phyloP scores from a whole-genome alignment of 208 protist species.

The Leishmania arabica region DNA sequence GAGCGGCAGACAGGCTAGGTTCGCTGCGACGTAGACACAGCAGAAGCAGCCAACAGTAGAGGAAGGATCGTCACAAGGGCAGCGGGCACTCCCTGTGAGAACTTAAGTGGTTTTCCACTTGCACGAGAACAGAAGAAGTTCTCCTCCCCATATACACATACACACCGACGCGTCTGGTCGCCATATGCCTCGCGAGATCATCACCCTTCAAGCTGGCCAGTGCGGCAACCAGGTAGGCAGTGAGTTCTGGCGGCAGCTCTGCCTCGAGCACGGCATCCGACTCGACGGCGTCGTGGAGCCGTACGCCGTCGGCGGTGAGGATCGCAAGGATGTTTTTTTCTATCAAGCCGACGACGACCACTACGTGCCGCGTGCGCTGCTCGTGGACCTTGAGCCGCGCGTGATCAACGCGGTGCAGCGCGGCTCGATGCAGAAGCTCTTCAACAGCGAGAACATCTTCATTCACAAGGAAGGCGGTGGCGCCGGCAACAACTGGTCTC shows the following conservation, averaged over 20 bases:
- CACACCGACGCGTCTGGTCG: background rate
- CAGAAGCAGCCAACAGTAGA: background rate
- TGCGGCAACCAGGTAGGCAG: constrained; percentile 97
- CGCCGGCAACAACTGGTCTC: constrained; percentile 99
- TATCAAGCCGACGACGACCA: constrained; percentile 99
- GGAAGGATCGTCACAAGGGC: background rate
- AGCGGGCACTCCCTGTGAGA: background rate
- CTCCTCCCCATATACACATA: background rate
- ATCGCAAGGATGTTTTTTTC: constrained; percentile 99
- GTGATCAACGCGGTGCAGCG: constrained; percentile 96
- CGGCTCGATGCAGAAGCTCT: constrained; percentile 95
- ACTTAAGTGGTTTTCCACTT: background rate
- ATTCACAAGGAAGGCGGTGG: constrained; percentile 95
- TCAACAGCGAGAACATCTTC: constrained; percentile 99
- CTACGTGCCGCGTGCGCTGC: constrained; percentile 99
- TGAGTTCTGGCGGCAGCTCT: constrained; percentile 99
- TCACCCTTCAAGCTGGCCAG: constrained; percentile 99
- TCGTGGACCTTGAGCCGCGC: constrained; percentile 99
- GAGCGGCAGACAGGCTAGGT: background rate
- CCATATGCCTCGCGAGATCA: constrained; percentile 99
- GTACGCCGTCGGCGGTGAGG: constrained; percentile 92
- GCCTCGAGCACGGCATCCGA: constrained; percentile 98
- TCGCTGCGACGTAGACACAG: background rate
- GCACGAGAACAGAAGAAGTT: background rate
- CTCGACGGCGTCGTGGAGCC: constrained; percentile 95